Conservation (phyloP, 2,329 filamentous ascomycete genomes). For the Drechslerella dactyloides region DNA sequence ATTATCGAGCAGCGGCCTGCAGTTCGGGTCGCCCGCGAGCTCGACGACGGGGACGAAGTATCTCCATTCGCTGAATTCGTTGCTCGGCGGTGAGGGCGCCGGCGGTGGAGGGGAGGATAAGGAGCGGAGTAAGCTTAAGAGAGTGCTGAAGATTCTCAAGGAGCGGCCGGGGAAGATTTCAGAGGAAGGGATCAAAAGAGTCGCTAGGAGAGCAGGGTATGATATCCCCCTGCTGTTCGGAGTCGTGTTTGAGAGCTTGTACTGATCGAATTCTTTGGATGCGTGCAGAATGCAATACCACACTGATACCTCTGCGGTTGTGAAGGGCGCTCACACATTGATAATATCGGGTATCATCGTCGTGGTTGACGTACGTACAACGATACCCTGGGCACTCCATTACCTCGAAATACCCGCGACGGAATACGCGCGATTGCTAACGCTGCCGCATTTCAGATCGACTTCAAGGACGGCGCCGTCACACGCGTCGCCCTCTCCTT, state of each 20-base stretch:
- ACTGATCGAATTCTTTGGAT: neutral
- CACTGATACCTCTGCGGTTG: slow-evolving; percentile 64
- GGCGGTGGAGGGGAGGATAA: slow-evolving; percentile 31
- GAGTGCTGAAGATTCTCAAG: slow-evolving; percentile 52
- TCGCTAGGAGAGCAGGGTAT: slow-evolving; percentile 69
- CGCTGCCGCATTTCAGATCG: slow-evolving; percentile 59
- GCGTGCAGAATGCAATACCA: slow-evolving; percentile 64
- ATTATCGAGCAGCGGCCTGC: slow-evolving; percentile 40
- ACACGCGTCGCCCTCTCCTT: slow-evolving; percentile 70
- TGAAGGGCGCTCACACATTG: slow-evolving; percentile 63
- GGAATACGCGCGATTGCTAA: neutral
- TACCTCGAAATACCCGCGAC: neutral
- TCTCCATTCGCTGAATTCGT: slow-evolving; percentile 30
- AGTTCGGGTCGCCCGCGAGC: slow-evolving; percentile 46
- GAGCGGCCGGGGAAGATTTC: slow-evolving; percentile 62
- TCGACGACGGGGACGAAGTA: slow-evolving; percentile 43
- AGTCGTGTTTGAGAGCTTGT: neutral
- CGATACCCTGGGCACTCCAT: no score
- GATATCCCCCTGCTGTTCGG: neutral
- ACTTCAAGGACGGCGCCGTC: slow-evolving; percentile 68
- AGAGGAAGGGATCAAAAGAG: slow-evolving; percentile 74
- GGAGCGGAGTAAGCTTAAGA: slow-evolving; percentile 40
- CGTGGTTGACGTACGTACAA: slow-evolving; percentile 62
- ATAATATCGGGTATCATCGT: slow-evolving; percentile 69
- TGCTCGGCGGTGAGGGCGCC: slow-evolving; percentile 21